phyloP scores from a whole-genome alignment of 2,329 filamentous ascomycete genomes.

The Fusarium bactridioides region DNA sequence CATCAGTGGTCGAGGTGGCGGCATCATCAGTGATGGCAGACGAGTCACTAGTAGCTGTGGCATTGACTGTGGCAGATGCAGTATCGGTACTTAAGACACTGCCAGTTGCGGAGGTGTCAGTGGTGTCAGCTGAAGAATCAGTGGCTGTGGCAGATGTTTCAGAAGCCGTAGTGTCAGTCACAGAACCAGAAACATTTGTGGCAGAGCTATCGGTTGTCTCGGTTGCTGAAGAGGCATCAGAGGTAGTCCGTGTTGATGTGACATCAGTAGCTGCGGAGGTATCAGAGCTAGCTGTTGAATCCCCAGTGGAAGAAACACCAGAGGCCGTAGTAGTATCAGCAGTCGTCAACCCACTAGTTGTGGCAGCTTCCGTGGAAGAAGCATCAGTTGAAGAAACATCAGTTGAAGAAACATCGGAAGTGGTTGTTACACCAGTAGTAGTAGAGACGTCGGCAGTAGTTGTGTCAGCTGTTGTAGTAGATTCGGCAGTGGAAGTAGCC shows the following conservation, averaged over 20 bases:
- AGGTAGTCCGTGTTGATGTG: slow-evolving; percentile 16
- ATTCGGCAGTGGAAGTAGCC: slow-evolving; percentile 11
- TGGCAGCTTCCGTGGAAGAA: not conserved
- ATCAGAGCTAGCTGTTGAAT: slow-evolving; percentile 1
- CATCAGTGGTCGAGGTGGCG: not conserved
- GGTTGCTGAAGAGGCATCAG: not conserved
- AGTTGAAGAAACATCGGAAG: not conserved
- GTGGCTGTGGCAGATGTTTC: not conserved
- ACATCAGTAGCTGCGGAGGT: slow-evolving; percentile 16
- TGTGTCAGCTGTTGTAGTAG: slow-evolving; percentile 9
- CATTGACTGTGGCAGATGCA: not conserved
- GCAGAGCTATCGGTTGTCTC: slow-evolving; percentile 30
- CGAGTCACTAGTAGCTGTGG: not conserved
- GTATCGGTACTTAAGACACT: not conserved
- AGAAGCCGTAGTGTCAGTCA: not conserved
- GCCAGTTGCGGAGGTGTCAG: not conserved
- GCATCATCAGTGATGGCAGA: not conserved
- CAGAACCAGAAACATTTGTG: slow-evolving; percentile 20
- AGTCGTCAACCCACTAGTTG: slow-evolving; percentile 2
- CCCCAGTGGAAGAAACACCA: slow-evolving; percentile 3
- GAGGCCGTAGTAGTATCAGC: not conserved
- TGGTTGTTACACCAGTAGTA: not conserved
- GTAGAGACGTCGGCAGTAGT: slow-evolving; percentile 1
- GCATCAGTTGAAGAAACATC: not conserved
- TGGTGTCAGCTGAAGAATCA: not conserved